Base-by-base conservation (phyloP, 164 flowering plant species). In the Berberis thunbergii region DNA sequence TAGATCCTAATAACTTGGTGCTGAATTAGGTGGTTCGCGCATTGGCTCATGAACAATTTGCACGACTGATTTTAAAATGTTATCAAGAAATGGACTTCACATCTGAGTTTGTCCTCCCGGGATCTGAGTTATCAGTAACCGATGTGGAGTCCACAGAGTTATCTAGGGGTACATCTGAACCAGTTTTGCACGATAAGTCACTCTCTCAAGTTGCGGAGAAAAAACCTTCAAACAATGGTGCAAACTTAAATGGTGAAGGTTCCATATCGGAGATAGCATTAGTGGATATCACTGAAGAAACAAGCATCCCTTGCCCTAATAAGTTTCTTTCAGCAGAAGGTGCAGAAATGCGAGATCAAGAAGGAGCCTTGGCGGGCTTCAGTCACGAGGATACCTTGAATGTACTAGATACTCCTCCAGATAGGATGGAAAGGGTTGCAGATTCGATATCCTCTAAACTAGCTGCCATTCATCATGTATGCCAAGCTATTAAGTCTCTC, bases 401-500 rank as follows among this genome's bases (percentile, higher is more conserved):
- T 12, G 73, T 81, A 41, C 72, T 76, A 76, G 52, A 62, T 69
- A 10, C 73, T 45, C 43, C 80, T 38, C 53, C 77, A 39, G 76
- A 67, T 54, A 61, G 78, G 40, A 78, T 81, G 61, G 78, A 84
- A 68, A 73, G 83, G 59, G 79, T 81, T 58, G 67, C 82, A 70
- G 93, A 88, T 80, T 95, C 96, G 49, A 78, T 90, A 63, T 83
- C 91, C 61, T 79, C 97, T 26, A 94, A 84, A 70, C 76, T 94
- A 59, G 87, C 95, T 77, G 99, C 96, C n/a, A 75, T 94, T 63
- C 99, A 94, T 72, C 99, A 94, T 76, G 89, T 91, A 68, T 91
- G 96, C 68, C 96, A 87, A 76, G 99, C 99, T 62, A 94, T 94
- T 45, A 91, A 94, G 74, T 87, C 96, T 59, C 86, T 94, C 39